Base-by-base conservation (phyloP, 805 yeast species). In the Schwanniomyces pseudopolymorphus region DNA sequence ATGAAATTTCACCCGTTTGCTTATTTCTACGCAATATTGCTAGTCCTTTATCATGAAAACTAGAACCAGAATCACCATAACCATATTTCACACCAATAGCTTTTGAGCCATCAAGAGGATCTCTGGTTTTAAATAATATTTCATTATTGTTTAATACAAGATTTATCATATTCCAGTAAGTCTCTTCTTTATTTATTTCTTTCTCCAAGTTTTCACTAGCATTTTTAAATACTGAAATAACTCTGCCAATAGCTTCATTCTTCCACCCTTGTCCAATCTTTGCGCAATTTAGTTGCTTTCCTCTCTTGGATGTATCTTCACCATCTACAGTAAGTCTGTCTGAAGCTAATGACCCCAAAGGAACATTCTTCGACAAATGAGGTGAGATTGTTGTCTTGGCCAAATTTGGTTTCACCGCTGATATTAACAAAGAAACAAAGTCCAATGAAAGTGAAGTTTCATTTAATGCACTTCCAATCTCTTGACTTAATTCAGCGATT, bases 381-480 rank as follows among this genome's bases (percentile, higher is more conserved):
- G 95, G 89, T 1, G 96, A 89, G 82, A 92, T 88, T 1, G 97
- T 89, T 2, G 90, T 75, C 27, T 86, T 78, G 2, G 95, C 96
- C 1, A 92, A 86, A 16, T 89, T 88, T 1, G 97, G 97, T 51
- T 94, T 78, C 9, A 81, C 81, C 9, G 88, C 79, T 16, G 96
- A 86, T 37, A 92, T 77, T 47, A 94, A 69, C 49, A 92, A 72
- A 1, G 97, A 89, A 1, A 92, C 85, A 52, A 91, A 87, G 60
- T 92, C 99, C 47, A 91, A 70, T 1, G 96, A 84, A 33, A 94
- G 66, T 0, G 97, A 90, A 0, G 96, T 83, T 60, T 94, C 97
- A 61, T 92, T 94, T 54, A 88, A 71, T 1, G 98, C 96, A 0
- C 81, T 64, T 44, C 80, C 77, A 25, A 87, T 72, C 37, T 74